A percentile compares a stretch with the other conserved stretches of the same genome.
phyloP scores from a whole-genome alignment of 768 basidiomycete genomes.

The Pholiota microspora region DNA sequence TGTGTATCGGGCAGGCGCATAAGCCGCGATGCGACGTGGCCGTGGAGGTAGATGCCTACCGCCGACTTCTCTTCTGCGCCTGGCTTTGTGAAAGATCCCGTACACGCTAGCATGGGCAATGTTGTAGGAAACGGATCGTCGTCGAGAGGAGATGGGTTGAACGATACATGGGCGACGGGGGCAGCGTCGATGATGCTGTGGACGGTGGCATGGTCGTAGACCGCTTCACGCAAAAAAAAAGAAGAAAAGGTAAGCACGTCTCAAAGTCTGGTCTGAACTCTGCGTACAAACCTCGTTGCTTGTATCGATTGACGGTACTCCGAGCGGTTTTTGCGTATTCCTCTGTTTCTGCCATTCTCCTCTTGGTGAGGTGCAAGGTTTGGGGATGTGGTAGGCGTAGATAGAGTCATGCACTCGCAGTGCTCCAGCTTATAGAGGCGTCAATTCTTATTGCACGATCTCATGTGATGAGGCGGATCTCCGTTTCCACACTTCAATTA shows the following conservation, averaged over 20 bases:
- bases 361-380: no score
- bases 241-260: not conserved
- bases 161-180: constrained; percentile 25
- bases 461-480: no score
- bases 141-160: constrained; percentile 18
- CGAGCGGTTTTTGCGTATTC: constrained; percentile 14
- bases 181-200: constrained; percentile 22
- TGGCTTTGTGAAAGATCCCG: constrained; percentile 16
- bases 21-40: constrained; percentile 21
- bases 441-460: no score
- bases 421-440: no score
- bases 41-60: constrained; percentile 22
- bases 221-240: constrained; percentile 5
- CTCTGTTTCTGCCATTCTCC: constrained; percentile 8
- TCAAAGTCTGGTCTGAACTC: not conserved
- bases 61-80: constrained; percentile 10
- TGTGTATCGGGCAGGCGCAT: constrained; percentile 17
- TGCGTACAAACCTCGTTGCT: constrained; percentile 16
- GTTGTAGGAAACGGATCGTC: constrained; percentile 27
- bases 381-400: no score
- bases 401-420: no score
- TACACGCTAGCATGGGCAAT: constrained; percentile 25
- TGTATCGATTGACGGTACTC: constrained; percentile 21
- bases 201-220: constrained; percentile 23
- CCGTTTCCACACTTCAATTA: no score